Percentiles rank a stretch among this genome's conserved stretches.
Conservation (phyloP, 1,284 basidiomycete species). For the Chondrostereum purpureum region DNA sequence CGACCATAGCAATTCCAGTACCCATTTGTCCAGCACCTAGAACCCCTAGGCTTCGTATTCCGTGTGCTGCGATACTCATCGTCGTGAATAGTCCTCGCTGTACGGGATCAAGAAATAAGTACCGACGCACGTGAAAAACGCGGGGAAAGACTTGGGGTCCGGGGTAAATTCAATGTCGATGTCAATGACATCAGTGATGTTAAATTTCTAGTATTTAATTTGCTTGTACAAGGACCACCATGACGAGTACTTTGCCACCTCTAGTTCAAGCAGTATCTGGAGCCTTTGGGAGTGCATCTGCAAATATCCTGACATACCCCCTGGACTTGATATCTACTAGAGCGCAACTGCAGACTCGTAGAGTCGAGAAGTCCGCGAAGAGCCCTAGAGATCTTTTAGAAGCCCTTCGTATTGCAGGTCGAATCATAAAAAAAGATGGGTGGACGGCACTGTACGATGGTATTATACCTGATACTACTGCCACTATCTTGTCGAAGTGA, state of each 20-base stretch:
- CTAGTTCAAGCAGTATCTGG: constrained; percentile 51
- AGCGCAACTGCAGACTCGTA: constrained; percentile 25
- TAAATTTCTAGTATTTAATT: too few species aligned
- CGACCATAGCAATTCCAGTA: constrained; percentile 81
- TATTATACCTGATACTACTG: constrained; percentile 41
- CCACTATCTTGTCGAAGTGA: constrained; percentile 48
- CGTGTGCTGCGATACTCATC: constrained; percentile 38
- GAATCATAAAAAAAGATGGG: constrained; percentile 34
- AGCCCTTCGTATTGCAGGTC: constrained; percentile 27
- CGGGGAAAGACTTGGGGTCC: background rate
- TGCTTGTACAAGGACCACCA: too few species aligned
- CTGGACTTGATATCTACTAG: constrained; percentile 41
- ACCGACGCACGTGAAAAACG: constrained; percentile 3
- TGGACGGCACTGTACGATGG: constrained; percentile 42
- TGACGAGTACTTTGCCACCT: constrained; percentile 52
- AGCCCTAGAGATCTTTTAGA: constrained; percentile 27
- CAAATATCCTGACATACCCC: constrained; percentile 46
- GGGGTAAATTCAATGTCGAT: background rate
- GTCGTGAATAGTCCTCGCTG: constrained; percentile 19
- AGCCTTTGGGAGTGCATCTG: constrained; percentile 45
- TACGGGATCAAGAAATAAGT: constrained; percentile 29
- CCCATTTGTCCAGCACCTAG: constrained; percentile 87
- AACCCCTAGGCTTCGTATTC: constrained; percentile 63
- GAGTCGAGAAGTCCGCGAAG: background rate
- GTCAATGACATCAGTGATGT: background rate